Evolutionary conservation across 768 basidiomycete genomes (phyloP).

Genomic region (Macrolepiota dolichaula): DNA sequence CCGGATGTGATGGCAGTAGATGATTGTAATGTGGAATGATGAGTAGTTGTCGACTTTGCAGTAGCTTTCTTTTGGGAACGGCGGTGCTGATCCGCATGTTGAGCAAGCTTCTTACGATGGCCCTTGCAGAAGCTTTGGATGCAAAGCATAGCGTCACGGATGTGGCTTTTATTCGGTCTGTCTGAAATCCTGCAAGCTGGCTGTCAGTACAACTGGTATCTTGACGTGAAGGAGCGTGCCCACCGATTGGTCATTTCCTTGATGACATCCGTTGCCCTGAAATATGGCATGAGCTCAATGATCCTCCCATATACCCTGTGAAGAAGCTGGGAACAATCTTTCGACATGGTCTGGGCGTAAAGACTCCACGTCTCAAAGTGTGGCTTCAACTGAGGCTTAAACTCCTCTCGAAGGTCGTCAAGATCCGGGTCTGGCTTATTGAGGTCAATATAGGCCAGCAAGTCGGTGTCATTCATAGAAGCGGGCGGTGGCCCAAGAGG

Average conservation of each 20-base stretch:
- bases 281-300: slow-evolving; percentile 53
- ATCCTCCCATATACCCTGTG: slow-evolving; percentile 40
- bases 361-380: slow-evolving; percentile 59
- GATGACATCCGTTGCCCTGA: slow-evolving; percentile 46
- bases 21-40: neutral
- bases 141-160: slow-evolving; percentile 48
- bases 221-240: slow-evolving; percentile 14
- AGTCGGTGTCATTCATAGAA: slow-evolving; percentile 27
- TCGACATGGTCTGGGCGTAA: slow-evolving; percentile 29
- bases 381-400: slow-evolving; percentile 51
- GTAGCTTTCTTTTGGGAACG: slow-evolving; percentile 15
- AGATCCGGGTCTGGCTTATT: slow-evolving; percentile 52
- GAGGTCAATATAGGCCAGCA: slow-evolving; percentile 47
- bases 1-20: neutral
- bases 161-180: slow-evolving; percentile 48
- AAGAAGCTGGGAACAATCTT: slow-evolving; percentile 34
- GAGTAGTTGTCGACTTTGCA: slow-evolving; percentile 7
- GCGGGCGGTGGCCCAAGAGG: slow-evolving; percentile 22
- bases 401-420: slow-evolving; percentile 60
- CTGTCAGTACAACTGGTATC: neutral
- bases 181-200: slow-evolving; percentile 41
- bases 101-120: slow-evolving; percentile 39
- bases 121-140: slow-evolving; percentile 46
- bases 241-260: slow-evolving; percentile 56
- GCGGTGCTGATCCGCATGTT: slow-evolving; percentile 18